Conservation (phyloP, 345 rosid genomes). For the Pistacia atlantica region DNA sequence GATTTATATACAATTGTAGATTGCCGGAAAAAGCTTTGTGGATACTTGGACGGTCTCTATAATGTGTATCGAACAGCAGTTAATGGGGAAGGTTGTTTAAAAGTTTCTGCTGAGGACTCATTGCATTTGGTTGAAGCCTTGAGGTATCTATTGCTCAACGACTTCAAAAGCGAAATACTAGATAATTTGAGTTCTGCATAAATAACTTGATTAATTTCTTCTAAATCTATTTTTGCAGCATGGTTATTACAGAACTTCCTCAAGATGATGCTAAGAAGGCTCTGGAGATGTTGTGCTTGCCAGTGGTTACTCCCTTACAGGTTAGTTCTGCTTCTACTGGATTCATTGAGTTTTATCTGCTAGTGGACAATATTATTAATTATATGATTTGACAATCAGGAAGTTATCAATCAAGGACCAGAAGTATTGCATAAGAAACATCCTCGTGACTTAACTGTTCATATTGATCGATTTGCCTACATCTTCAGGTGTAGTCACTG, state of each 20-base stretch:
- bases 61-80: conserved; percentile 78
- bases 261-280: conserved; percentile 83
- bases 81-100: conserved; percentile 76
- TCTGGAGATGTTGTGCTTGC: conserved; percentile 78
- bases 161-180: conserved; percentile 14
- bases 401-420: conserved; percentile 65
- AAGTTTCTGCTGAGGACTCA: conserved; percentile 91
- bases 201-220: conserved; percentile 27
- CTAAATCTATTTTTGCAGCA: conserved; percentile 53
- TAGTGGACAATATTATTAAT: conserved; percentile 22
- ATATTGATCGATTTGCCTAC: conserved; percentile 94
- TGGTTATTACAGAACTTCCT: conserved; percentile 94
- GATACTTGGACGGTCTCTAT: conserved; percentile 78
- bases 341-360: not conserved
- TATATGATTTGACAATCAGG: conserved; percentile 49
- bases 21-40: conserved; percentile 88
- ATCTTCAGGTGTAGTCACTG: conserved; percentile 75
- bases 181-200: conserved; percentile 15
- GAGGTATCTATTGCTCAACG: conserved; percentile 47
- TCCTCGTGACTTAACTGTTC: conserved; percentile 88
- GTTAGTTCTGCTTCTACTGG: conserved; percentile 38
- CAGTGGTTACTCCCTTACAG: conserved; percentile 87
- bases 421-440: conserved; percentile 85
- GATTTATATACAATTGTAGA: conserved; percentile 49
- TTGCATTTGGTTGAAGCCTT: conserved; percentile 93